phyloP scores from a whole-genome alignment of 2,329 filamentous ascomycete genomes.

The Botrytis deweyae region DNA sequence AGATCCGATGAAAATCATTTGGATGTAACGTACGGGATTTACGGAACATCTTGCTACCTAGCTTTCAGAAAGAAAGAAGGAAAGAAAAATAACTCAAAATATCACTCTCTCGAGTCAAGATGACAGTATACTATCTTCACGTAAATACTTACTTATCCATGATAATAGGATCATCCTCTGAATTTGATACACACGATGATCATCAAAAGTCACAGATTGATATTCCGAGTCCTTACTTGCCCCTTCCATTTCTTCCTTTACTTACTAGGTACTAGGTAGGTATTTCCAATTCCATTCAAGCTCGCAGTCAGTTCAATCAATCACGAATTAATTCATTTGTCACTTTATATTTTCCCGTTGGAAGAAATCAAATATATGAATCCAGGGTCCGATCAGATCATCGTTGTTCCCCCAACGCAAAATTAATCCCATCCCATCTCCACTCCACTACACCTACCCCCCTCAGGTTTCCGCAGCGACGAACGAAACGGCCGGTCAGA shows the following conservation, averaged over 20 bases:
- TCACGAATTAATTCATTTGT: neutral
- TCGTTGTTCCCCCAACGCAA: slow-evolving; percentile 16
- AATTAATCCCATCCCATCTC: neutral
- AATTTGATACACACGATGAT: neutral
- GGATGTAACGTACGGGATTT: neutral
- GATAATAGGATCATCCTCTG: neutral
- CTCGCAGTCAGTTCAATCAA: neutral
- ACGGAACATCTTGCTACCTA: neutral
- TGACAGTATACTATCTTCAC: neutral
- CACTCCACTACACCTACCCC: neutral
- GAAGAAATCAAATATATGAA: neutral
- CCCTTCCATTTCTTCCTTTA: neutral
- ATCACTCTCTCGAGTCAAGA: neutral
- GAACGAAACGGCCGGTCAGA: slow-evolving; percentile 4
- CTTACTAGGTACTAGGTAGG: neutral
- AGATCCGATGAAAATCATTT: neutral
- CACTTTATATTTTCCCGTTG: neutral
- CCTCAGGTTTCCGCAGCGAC: slow-evolving; percentile 15
- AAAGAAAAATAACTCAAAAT: neutral
- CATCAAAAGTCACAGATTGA: neutral
- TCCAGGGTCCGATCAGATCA: neutral
- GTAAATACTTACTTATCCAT: neutral
- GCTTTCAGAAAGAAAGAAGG: neutral
- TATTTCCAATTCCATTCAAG: neutral
- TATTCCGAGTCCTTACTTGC: neutral